phyloP scores from a whole-genome alignment of 1,284 basidiomycete species.

The Rhizoctonia solani region DNA sequence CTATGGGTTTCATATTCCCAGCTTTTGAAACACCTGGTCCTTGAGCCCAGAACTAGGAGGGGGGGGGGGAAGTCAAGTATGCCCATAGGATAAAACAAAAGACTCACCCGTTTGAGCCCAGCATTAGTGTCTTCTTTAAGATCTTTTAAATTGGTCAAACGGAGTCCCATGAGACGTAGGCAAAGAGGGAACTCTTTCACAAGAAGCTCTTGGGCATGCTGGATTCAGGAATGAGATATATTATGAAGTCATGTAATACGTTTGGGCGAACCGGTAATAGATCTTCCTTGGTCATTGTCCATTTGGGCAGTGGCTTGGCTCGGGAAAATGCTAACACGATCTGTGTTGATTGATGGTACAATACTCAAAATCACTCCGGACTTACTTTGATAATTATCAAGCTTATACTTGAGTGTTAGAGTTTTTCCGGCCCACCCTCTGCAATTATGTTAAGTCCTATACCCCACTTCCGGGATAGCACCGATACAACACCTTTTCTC shows the following conservation, averaged over 20 bases:
- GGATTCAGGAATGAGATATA: constrained; percentile 31
- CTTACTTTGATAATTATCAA: constrained; percentile 75
- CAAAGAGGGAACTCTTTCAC: constrained; percentile 75
- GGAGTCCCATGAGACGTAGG: constrained; percentile 78
- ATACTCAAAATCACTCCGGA: constrained; percentile 3
- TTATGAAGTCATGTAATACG: not conserved
- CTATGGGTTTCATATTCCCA: not conserved
- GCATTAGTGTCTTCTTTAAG: constrained; percentile 56
- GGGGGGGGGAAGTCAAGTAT: too few species aligned
- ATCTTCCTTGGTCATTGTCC: constrained; percentile 76
- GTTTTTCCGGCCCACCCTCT: constrained; percentile 76
- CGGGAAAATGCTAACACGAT: constrained; percentile 69
- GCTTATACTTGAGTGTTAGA: constrained; percentile 78
- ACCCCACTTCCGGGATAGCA: not conserved
- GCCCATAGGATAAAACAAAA: not conserved
- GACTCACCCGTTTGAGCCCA: constrained; percentile 64
- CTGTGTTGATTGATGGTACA: constrained; percentile 23
- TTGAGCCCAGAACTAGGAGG: constrained; percentile 12
- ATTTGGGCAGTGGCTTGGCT: constrained; percentile 75
- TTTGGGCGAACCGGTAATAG: constrained; percentile 61
- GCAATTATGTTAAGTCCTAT: not conserved
- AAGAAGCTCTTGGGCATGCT: constrained; percentile 84
- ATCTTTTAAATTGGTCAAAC: constrained; percentile 85
- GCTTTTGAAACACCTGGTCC: constrained; percentile 1
- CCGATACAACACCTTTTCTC: constrained; percentile 21